A percentile compares a stretch with the other conserved stretches of the same genome.
Conservation (phyloP, 2,329 filamentous ascomycete genomes). For the Trichoderma sp. region DNA sequence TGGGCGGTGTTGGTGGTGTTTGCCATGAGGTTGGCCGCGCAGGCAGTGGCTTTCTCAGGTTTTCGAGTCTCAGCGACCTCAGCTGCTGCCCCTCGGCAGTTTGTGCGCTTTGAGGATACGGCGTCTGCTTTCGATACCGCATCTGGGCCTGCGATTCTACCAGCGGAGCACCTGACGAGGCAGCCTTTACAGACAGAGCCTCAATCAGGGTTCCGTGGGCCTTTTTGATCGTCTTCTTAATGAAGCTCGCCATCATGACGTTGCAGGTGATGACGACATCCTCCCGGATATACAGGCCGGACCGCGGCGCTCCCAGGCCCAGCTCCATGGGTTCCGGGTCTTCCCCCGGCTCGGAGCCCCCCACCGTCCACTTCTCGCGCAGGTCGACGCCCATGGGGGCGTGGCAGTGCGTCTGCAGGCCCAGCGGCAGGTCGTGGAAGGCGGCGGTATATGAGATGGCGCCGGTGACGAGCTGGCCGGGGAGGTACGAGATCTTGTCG, state of each 20-base stretch:
- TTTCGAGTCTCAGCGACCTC: neutral
- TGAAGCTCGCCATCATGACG: slow-evolving; percentile 69
- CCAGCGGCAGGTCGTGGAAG: slow-evolving; percentile 71
- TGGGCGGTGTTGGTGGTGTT: neutral
- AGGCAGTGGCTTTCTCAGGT: slow-evolving; percentile 6
- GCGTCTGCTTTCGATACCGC: neutral
- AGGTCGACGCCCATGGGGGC: slow-evolving; percentile 81
- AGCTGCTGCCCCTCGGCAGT: neutral
- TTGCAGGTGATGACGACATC: slow-evolving; percentile 81
- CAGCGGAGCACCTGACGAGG: neutral
- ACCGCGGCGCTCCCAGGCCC: slow-evolving; percentile 61
- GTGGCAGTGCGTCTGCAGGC: slow-evolving; percentile 79
- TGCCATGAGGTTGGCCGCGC: slow-evolving; percentile 15
- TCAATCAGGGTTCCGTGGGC: slow-evolving; percentile 70
- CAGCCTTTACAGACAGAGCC: slow-evolving; percentile 45
- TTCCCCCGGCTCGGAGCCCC: slow-evolving; percentile 70
- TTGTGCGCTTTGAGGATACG: neutral
- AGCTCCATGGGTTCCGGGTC: slow-evolving; percentile 63
- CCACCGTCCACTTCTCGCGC: slow-evolving; percentile 73
- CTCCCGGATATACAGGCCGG: slow-evolving; percentile 78
- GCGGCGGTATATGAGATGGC: slow-evolving; percentile 76
- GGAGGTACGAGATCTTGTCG: slow-evolving; percentile 73
- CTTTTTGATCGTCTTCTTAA: slow-evolving; percentile 79
- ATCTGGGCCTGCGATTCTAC: neutral
- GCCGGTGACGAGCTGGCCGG: slow-evolving; percentile 61